phyloP scores from a whole-genome alignment of 1,284 basidiomycete genomes.

The Sanghuangporus sanghuang region DNA sequence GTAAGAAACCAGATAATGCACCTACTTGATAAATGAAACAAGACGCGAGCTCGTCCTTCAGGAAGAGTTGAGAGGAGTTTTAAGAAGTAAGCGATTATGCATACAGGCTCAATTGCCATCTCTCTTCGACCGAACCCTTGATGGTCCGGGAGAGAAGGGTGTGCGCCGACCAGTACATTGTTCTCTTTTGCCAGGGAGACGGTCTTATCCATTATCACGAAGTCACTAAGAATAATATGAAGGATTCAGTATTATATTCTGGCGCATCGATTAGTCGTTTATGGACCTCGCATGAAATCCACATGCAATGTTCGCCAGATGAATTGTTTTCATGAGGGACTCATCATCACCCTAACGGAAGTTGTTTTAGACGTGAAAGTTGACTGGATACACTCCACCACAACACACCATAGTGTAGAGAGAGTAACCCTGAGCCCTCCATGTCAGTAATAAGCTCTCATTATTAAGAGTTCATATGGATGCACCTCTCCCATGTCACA shows the following conservation, averaged over 20 bases:
- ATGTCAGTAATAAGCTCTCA: not conserved
- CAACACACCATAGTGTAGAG: constrained; percentile 39
- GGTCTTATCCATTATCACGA: constrained; percentile 57
- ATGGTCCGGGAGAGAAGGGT: constrained; percentile 56
- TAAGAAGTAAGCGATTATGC: not conserved
- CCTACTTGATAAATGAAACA: constrained; percentile 62
- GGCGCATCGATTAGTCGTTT: not conserved
- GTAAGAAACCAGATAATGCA: constrained; percentile 52
- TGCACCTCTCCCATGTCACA: constrained; percentile 60
- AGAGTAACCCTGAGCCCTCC: constrained; percentile 41
- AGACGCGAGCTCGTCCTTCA: constrained; percentile 47
- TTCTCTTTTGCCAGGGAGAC: constrained; percentile 48
- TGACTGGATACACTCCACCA: not conserved
- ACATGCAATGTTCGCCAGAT: constrained; percentile 60
- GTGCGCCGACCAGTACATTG: constrained; percentile 50
- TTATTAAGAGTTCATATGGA: not conserved
- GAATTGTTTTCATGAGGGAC: constrained; percentile 55
- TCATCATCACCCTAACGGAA: constrained; percentile 51
- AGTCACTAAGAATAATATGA: constrained; percentile 36
- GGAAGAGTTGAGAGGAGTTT: not conserved
- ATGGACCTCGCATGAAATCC: constrained; percentile 59
- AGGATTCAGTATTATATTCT: not conserved
- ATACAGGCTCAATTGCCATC: constrained; percentile 53
- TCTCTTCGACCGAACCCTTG: constrained; percentile 63
- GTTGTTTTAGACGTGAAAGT: not conserved